Percentiles rank a stretch among this genome's conserved stretches.
phyloP scores from a whole-genome alignment of 73 alveolate genomes.

The Paraurostyla sp. region DNA sequence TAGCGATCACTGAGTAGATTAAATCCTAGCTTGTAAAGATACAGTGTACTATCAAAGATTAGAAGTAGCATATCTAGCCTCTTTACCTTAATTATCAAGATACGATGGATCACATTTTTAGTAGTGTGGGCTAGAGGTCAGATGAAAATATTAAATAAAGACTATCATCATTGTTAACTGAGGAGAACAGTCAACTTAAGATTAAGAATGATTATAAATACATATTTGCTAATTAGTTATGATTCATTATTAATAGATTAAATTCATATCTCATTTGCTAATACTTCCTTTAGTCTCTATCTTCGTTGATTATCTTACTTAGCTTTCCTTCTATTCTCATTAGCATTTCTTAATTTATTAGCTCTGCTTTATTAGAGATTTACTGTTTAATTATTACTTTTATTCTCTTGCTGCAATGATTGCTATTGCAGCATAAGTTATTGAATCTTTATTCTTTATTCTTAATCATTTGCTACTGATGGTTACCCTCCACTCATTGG shows the following conservation, averaged over 20 bases:
- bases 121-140: background rate
- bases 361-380: background rate
- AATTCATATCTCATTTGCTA: background rate
- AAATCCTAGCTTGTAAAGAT: background rate
- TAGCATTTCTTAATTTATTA: background rate
- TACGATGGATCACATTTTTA: slow-evolving; percentile 41
- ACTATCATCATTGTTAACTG: background rate
- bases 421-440: no score
- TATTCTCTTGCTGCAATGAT: background rate
- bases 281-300: slow-evolving; percentile 19
- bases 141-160: background rate
- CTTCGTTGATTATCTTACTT: slow-evolving; percentile 25
- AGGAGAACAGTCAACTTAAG: background rate
- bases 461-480: no score
- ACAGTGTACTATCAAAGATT: background rate
- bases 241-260: background rate
- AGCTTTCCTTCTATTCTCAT: slow-evolving; percentile 27
- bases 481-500: no score
- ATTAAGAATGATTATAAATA: background rate
- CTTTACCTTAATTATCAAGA: slow-evolving; percentile 2
- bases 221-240: slow-evolving; percentile 6
- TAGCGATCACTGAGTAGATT: background rate
- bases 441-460: no score
- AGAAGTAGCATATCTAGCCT: background rate
- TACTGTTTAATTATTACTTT: background rate